A percentile compares a stretch with the other conserved stretches of the same genome.
Conservation (phyloP, 805 yeast species). For the Teunomyces aglyptinius region DNA sequence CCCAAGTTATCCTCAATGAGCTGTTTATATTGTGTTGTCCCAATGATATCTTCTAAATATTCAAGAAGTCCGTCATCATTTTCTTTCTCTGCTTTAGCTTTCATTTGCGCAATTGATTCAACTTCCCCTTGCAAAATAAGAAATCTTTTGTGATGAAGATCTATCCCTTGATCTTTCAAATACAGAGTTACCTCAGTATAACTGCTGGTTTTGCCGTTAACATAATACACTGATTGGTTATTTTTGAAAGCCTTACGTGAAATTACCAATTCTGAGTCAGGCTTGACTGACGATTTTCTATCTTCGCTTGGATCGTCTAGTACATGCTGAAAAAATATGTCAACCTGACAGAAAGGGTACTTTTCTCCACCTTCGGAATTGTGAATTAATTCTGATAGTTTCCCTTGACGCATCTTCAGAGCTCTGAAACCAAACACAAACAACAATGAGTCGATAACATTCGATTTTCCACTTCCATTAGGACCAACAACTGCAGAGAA, state of each 20-base stretch:
- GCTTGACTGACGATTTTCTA: conserved; percentile 33
- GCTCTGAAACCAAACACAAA: conserved; percentile 98
- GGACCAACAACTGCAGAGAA: conserved; percentile 99
- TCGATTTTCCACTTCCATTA: conserved; percentile 96
- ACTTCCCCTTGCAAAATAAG: conserved; percentile 97
- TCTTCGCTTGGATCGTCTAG: conserved; percentile 48
- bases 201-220: conserved; percentile 66
- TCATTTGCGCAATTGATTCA: conserved; percentile 98
- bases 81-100: conserved; percentile 90
- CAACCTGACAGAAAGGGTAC: conserved; percentile 80
- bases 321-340: conserved; percentile 81
- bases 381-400: conserved; percentile 88
- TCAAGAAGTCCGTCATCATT: conserved; percentile 92
- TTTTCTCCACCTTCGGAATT: conserved; percentile 66
- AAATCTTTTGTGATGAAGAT: conserved; percentile 91
- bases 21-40: conserved; percentile 81
- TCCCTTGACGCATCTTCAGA: conserved; percentile 93
- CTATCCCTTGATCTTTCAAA: conserved; percentile 81
- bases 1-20: conserved; percentile 63
- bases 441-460: conserved; percentile 92
- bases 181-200: conserved; percentile 77
- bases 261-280: conserved; percentile 62
- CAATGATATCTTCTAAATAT: conserved; percentile 94
- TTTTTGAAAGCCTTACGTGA: conserved; percentile 77
- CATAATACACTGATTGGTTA: conserved; percentile 73